Conservation (phyloP, 305 asterid genomes). For the Ajuga reptans region DNA sequence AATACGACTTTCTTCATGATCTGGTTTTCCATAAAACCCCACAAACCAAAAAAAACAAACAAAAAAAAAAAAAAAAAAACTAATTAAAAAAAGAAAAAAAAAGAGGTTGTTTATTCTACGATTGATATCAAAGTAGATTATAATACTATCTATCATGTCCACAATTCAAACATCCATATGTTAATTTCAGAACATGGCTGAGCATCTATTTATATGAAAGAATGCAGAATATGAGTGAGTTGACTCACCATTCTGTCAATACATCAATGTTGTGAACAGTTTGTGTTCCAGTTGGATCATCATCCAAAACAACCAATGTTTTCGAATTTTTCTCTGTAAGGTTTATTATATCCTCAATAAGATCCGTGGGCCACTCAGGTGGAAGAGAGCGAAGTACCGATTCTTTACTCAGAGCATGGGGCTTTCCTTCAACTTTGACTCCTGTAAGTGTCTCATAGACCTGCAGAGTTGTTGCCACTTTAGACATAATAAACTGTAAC, state of each 20-base stretch:
- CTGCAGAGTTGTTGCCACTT: conserved; percentile 35
- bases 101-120: neutral
- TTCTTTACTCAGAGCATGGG: conserved; percentile 60
- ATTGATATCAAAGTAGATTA: neutral
- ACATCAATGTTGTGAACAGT: conserved; percentile 91
- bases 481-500: conserved; percentile 8
- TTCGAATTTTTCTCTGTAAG: conserved; percentile 54
- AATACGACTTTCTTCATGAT: too few relatives aligned
- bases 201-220: neutral
- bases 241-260: conserved; percentile 88
- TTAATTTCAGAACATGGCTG: neutral
- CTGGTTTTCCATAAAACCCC: too few relatives aligned
- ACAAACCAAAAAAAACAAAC: too few relatives aligned
- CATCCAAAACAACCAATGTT: conserved; percentile 90
- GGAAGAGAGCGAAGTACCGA: conserved; percentile 68
- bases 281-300: conserved; percentile 99
- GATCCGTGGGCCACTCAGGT: conserved; percentile 73
- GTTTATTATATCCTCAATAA: conserved; percentile 49
- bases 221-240: conserved; percentile 3
- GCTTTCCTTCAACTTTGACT: conserved; percentile 78
- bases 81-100: too few relatives aligned
- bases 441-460: conserved; percentile 93
- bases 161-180: conserved; percentile 1
- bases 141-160: neutral
- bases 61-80: too few relatives aligned